Evolutionary conservation across 1,284 basidiomycete genomes (phyloP).

Genomic region (Moesziomyces globuligerus): DNA sequence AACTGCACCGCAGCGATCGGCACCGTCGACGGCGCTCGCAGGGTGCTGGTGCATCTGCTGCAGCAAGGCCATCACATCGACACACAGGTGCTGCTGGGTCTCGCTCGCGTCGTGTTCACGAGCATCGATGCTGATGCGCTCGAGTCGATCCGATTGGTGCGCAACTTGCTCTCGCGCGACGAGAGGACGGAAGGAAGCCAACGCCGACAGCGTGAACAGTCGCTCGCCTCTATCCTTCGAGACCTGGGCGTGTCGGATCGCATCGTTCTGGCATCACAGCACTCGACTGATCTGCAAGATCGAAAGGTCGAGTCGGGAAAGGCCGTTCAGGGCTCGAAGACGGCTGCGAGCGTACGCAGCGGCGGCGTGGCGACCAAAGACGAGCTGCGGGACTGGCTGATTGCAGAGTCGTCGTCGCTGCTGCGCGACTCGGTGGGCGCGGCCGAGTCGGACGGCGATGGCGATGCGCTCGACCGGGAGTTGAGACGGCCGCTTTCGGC

Average conservation of each 20-base stretch:
- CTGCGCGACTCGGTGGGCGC: background rate
- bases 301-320: too few species aligned
- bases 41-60: conserved; percentile 30
- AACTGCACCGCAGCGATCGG: conserved; percentile 27
- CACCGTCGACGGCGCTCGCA: conserved; percentile 14
- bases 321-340: background rate
- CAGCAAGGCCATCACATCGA: conserved; percentile 17
- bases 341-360: background rate
- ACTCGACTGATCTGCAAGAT: conserved; percentile 8
- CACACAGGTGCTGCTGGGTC: conserved; percentile 15
- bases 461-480: conserved; percentile 10
- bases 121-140: conserved; percentile 38
- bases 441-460: background rate
- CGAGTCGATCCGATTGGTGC: conserved; percentile 21
- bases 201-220: conserved; percentile 10
- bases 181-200: background rate
- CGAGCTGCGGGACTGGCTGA: conserved; percentile 34
- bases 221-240: conserved; percentile 14
- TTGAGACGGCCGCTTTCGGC: conserved; percentile 21
- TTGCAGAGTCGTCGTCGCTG: conserved; percentile 23
- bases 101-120: conserved; percentile 28
- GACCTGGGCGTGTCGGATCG: conserved; percentile 19
- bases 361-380: conserved; percentile 10
- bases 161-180: background rate
- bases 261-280: conserved; percentile 15